Percentiles rank a stretch among this genome's conserved stretches.
Conservation (phyloP, 176 grass and related monocot genomes). For the Bonia amplexicaulis region DNA sequence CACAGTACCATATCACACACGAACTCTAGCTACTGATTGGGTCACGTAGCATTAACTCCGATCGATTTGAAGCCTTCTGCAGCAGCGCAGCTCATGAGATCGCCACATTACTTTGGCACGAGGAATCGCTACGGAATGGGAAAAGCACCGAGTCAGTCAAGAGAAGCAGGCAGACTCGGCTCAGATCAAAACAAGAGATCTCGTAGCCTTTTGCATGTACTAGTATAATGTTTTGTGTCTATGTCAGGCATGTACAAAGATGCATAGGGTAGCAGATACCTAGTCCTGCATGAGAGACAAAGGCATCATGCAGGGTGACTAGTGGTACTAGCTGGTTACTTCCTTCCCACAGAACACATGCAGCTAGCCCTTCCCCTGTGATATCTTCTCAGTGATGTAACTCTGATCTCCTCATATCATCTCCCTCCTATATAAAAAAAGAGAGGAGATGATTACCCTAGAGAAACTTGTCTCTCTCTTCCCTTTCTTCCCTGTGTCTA, state of each 20-base stretch:
- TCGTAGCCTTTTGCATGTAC: neutral
- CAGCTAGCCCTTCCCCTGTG: neutral
- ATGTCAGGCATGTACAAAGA: slow-evolving; percentile 11
- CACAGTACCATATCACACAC: neutral
- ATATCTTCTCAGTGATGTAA: slow-evolving; percentile 38
- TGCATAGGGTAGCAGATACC: neutral
- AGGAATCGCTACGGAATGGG: slow-evolving; percentile 3
- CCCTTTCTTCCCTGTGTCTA: neutral
- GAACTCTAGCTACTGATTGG: neutral
- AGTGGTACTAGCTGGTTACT: neutral
- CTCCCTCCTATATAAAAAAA: neutral
- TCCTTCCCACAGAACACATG: neutral
- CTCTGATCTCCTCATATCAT: slow-evolving; percentile 4
- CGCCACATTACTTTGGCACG: neutral
- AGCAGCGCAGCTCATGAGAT: neutral
- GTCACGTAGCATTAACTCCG: neutral
- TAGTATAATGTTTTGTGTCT: neutral
- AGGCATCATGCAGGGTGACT: neutral
- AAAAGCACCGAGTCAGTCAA: slow-evolving; percentile 31
- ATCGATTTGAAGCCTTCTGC: neutral
- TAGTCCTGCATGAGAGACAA: neutral
- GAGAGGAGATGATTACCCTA: slow-evolving; percentile 38
- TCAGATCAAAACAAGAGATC: slow-evolving; percentile 3
- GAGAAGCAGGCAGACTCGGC: neutral
- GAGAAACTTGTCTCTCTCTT: slow-evolving; percentile 10